These are phyloP conservation scores for Cordyceps tenuipes DNA, from an alignment of 2,329 filamentous ascomycete species.

Conservation along the genomic window DNA sequence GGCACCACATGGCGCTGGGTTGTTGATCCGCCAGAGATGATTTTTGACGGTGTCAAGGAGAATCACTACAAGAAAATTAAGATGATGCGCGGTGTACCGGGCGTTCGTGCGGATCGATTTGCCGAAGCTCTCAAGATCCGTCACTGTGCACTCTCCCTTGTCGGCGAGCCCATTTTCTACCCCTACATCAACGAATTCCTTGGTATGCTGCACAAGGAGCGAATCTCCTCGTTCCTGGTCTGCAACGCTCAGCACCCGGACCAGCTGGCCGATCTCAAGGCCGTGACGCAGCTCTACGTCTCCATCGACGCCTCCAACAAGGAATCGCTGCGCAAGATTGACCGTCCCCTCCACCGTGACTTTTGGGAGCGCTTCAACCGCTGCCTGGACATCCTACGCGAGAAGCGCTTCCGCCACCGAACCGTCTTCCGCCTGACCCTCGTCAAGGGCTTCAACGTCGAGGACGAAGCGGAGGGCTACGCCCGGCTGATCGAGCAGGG, in stretches of 20 bases:
- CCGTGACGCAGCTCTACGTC: conserved; percentile 92
- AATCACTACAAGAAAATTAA: conserved; percentile 97
- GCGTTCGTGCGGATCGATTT: conserved; percentile 84
- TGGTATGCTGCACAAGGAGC: conserved; percentile 70
- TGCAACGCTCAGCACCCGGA: conserved; percentile 97
- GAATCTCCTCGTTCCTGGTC: conserved; percentile 89
- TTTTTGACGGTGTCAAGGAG: conserved; percentile 83
- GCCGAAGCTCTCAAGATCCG: conserved; percentile 87
- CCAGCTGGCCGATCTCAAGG: conserved; percentile 70
- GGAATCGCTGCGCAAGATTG: conserved; percentile 79
- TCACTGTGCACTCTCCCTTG: conserved; percentile 85
- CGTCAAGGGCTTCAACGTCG: conserved; percentile 96
- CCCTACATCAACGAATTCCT: conserved; percentile 94
- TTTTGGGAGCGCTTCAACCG: conserved; percentile 95
- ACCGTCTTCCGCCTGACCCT: conserved; percentile 93
- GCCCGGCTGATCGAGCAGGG: conserved; percentile 80
- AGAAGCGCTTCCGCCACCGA: conserved; percentile 74
- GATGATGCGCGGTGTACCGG: conserved; percentile 89
- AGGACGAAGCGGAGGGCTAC: conserved; percentile 86
- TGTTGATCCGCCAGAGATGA: conserved; percentile 80
- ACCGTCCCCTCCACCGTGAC: conserved; percentile 85
- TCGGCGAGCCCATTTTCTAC: conserved; percentile 98
- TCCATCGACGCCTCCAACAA: conserved; percentile 91
- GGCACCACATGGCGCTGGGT: conserved; percentile 96
- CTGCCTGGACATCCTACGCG: conserved; percentile 81